Conservation (phyloP, 129 eudicot genomes). For the Saposhnikovia divaricata region DNA sequence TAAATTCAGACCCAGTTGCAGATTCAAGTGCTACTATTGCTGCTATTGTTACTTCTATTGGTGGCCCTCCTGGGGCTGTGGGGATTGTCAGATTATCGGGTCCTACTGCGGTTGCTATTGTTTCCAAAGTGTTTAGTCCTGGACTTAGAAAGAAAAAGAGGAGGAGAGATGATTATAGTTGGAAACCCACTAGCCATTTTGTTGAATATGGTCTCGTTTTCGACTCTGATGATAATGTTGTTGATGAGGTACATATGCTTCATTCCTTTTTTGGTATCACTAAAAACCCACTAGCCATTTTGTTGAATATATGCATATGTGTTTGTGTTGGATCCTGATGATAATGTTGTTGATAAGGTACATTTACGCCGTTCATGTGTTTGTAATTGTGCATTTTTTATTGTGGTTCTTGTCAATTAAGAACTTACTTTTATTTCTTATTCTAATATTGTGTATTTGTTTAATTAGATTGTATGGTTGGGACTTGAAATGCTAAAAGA, state of each 20-base stretch:
- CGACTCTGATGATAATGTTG: constrained; percentile 55
- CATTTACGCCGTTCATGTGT: neutral
- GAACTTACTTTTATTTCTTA: neutral
- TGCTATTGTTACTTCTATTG: constrained; percentile 90
- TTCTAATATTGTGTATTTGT: neutral
- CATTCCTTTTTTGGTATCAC: neutral
- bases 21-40: constrained; percentile 65
- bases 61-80: constrained; percentile 91
- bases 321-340: constrained; percentile 55
- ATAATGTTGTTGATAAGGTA: constrained; percentile 85
- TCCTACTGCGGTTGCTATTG: constrained; percentile 61
- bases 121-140: constrained; percentile 53
- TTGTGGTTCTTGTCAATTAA: neutral
- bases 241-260: constrained; percentile 66
- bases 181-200: constrained; percentile 88
- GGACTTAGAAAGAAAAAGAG: constrained; percentile 31
- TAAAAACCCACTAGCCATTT: constrained; percentile 87
- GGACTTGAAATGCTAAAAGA: neutral
- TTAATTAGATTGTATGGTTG: neutral
- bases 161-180: constrained; percentile 23
- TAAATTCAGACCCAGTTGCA: constrained; percentile 27
- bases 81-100: constrained; percentile 93
- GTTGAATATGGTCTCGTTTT: constrained; percentile 82
- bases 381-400: neutral
- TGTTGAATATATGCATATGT: constrained; percentile 54